phyloP scores from a whole-genome alignment of 1,284 basidiomycete genomes.

The Naganishia albida region DNA sequence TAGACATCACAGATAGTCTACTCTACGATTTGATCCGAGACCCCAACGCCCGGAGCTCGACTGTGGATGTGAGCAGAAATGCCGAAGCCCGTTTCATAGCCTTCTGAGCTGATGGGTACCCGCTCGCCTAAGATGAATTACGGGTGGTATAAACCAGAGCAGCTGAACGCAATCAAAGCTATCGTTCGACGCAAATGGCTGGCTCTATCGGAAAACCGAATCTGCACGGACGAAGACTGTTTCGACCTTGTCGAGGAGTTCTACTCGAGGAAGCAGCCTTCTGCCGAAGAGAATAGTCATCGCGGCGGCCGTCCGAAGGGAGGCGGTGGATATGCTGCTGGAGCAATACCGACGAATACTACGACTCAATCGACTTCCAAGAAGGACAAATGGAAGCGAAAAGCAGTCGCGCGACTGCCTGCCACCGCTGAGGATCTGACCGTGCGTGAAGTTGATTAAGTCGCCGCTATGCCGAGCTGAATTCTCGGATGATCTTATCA shows the following conservation, averaged over 20 bases:
- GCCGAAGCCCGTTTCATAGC: background rate
- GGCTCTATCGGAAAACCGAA: constrained; percentile 29
- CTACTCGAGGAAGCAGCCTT: constrained; percentile 14
- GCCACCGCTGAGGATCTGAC: constrained; percentile 21
- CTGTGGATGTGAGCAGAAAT: constrained; percentile 64
- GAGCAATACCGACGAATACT: constrained; percentile 22
- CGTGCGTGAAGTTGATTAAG: background rate
- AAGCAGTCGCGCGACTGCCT: constrained; percentile 21
- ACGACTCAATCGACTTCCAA: constrained; percentile 14
- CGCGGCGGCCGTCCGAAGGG: constrained; percentile 29
- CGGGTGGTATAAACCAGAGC: constrained; percentile 36
- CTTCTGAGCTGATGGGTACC: background rate
- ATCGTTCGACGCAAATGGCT: constrained; percentile 38
- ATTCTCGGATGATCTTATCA: background rate
- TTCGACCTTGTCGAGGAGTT: constrained; percentile 24
- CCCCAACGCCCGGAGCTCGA: constrained; percentile 65
- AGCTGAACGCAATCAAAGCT: constrained; percentile 35
- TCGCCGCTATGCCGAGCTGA: background rate
- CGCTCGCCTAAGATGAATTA: constrained; percentile 11
- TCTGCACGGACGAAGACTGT: constrained; percentile 24
- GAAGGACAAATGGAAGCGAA: constrained; percentile 31
- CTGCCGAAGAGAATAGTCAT: constrained; percentile 3
- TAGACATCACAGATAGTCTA: constrained; percentile 84
- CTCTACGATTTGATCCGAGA: constrained; percentile 75
- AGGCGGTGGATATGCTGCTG: constrained; percentile 30